phyloP scores from a whole-genome alignment of 78 protist genomes.

The Bigelowiella natans region DNA sequence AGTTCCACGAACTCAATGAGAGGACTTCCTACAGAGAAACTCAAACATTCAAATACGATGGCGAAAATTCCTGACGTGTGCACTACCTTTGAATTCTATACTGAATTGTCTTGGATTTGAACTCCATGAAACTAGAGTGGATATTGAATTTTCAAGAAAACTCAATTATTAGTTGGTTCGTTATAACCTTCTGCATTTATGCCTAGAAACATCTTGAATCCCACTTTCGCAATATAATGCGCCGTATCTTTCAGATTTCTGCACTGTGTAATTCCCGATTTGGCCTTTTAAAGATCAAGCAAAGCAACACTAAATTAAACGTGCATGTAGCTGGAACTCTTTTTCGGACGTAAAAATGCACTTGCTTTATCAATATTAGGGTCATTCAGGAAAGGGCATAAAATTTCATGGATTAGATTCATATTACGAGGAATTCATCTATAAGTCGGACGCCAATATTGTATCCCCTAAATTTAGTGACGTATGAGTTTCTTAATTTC shows the following conservation, averaged over 20 bases:
- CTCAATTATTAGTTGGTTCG: not conserved
- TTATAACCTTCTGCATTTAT: constrained; percentile 16
- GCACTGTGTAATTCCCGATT: constrained; percentile 56
- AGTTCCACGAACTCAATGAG: constrained; percentile 76
- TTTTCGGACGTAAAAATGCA: too few relatives aligned
- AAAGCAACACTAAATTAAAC: too few relatives aligned
- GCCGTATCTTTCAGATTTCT: constrained; percentile 69
- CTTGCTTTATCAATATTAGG: too few relatives aligned
- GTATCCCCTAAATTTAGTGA: constrained; percentile 54
- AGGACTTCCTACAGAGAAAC: constrained; percentile 33
- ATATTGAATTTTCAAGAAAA: not conserved
- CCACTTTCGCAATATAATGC: constrained; percentile 77
- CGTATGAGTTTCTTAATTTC: too few relatives aligned
- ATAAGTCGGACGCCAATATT: constrained; percentile 81
- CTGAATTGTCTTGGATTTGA: not conserved
- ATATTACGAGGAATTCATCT: constrained; percentile 74
- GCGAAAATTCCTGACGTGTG: not conserved
- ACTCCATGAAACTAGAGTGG: not conserved
- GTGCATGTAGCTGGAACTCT: too few relatives aligned
- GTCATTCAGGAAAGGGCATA: too few relatives aligned
- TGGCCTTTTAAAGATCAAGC: constrained; percentile 51
- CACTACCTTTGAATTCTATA: not conserved
- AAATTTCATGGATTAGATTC: too few relatives aligned
- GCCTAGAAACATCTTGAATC: constrained; percentile 84
- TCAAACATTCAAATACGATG: not conserved